Evolutionary conservation across 495 filamentous ascomycete genomes (phyloP), one percentile per base, ranked within the genome.

Genomic region (Talaromyces trachyspermus): DNA sequence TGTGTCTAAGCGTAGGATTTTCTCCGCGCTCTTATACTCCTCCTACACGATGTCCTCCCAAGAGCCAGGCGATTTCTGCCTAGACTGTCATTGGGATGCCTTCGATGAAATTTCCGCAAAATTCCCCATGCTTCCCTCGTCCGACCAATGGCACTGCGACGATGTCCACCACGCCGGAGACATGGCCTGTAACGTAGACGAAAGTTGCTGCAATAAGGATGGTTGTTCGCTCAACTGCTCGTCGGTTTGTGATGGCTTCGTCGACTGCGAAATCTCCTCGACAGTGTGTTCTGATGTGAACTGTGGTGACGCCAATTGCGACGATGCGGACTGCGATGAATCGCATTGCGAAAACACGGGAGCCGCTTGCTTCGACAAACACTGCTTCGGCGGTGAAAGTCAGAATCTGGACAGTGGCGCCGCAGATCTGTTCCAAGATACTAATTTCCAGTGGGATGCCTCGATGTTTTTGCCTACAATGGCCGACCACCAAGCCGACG

Each of bases 31-130:
- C 18, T 35, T 43, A 22, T 43, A 19, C 20, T 43, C 26, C 32
- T 36, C 38, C 17, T 32, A 30, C 39, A 24, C 42, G 43, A 72
- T 72, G 68, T 52, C 61, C 23, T 54, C 65, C 45, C 65, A 68
- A 50, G 48, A 57, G 48, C 38, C 49, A 40, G 62, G 61, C 33
- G 60, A 66, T 46, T 68, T 63, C 46, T 73, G 69, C 48, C 63
- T 73, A 9, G 69, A 70, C 50, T 71, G 66, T 50, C 63, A 62
- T 26, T 71, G 70, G 68, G 65, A 71, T 29, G 53, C 55, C 6
- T 66, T 71, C 27, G 61, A 66, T 47, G 44, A 46, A 36, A 32
- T 33, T 17, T 26, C 29, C n/a, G 29, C 20, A n/a, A 46, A 46
- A 18, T 15, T 37, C 17, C 30, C 44, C 4, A 36, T 46, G 8